Percentiles rank a stretch among this genome's conserved stretches.
Evolutionary conservation across 2,329 filamentous ascomycete genomes (phyloP).

Genomic region (Alternaria tenuissima): DNA sequence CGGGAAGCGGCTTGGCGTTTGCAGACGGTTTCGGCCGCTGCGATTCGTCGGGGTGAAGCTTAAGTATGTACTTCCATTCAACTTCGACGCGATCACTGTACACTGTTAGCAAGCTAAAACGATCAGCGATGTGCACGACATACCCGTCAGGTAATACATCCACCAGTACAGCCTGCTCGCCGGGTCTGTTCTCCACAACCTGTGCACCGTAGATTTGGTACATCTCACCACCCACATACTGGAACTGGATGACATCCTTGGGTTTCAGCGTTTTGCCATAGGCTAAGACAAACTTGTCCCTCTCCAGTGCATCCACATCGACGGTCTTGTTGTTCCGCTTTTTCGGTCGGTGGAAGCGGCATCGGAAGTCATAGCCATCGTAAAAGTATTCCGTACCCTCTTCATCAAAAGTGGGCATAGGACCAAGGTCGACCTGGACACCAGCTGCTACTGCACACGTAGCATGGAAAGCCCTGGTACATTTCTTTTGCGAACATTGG

Average conservation of each 20-base stretch:
- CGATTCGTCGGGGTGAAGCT: constrained; percentile 75
- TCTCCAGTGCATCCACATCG: constrained; percentile 73
- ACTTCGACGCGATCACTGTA: constrained; percentile 76
- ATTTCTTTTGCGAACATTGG: constrained; percentile 95
- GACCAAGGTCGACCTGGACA: constrained; percentile 87
- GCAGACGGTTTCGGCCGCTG: constrained; percentile 77
- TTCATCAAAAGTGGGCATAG: constrained; percentile 85
- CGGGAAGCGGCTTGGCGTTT: constrained; percentile 75
- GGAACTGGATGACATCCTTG: constrained; percentile 85
- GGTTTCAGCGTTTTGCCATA: constrained; percentile 73
- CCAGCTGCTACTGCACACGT: constrained; percentile 93
- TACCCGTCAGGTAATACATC: constrained; percentile 87
- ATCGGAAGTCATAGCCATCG: constrained; percentile 90
- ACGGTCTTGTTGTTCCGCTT: constrained; percentile 83
- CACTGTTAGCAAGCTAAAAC: constrained; percentile 20
- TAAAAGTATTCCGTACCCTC: constrained; percentile 93
- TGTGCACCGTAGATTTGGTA: constrained; percentile 91
- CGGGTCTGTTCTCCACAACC: constrained; percentile 80
- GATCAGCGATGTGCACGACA: constrained; percentile 45
- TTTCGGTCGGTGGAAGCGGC: constrained; percentile 91
- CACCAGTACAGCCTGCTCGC: constrained; percentile 78
- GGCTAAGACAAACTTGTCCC: constrained; percentile 71
- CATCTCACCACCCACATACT: constrained; percentile 77
- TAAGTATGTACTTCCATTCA: constrained; percentile 82
- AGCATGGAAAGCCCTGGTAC: constrained; percentile 89